These are phyloP conservation scores for Fermentozyma sake DNA, from an alignment of 1,139 yeast species.

Conservation along the genomic window DNA sequence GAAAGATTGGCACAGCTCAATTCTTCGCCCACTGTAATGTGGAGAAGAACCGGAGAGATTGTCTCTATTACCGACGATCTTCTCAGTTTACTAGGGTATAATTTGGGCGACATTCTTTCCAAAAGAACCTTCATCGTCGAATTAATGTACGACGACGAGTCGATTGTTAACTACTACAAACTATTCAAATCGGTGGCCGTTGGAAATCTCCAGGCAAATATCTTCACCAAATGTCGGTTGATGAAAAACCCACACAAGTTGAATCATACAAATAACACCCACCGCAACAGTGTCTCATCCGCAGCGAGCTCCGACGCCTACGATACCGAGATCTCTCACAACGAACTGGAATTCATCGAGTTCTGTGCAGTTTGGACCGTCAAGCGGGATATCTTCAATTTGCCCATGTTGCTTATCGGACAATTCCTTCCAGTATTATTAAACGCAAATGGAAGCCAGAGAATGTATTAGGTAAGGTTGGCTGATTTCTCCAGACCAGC, in stretches of 20 bases:
- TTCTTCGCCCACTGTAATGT: constrained; percentile 67
- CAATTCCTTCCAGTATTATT: constrained; percentile 42
- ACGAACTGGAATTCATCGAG: constrained; percentile 39
- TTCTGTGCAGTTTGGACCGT: constrained; percentile 63
- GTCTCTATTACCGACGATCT: constrained; percentile 68
- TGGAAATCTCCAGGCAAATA: constrained; percentile 47
- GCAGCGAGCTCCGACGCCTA: constrained; percentile 1
- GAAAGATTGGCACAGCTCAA: constrained; percentile 55
- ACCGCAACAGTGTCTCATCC: constrained; percentile 1
- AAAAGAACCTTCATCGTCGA: constrained; percentile 52
- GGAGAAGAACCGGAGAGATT: constrained; percentile 77
- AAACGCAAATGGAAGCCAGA: no score
- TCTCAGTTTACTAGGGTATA: constrained; percentile 57
- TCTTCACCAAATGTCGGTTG: constrained; percentile 45
- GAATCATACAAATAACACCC: no score
- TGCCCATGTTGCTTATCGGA: constrained; percentile 58
- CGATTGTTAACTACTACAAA: constrained; percentile 40
- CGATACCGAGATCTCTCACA: constrained; percentile 9
- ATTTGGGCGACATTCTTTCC: constrained; percentile 42
- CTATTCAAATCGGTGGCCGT: constrained; percentile 48
- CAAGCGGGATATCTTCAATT: constrained; percentile 83
- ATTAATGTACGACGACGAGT: constrained; percentile 46
- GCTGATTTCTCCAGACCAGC: constrained; percentile 2
- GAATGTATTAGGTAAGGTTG: constrained; percentile 35
- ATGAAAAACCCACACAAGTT: constrained; percentile 25